A percentile compares a stretch with the other conserved stretches of the same genome.
Evolutionary conservation across 1,284 basidiomycete genomes (phyloP).

Genomic region (Takashimella tepidaria): DNA sequence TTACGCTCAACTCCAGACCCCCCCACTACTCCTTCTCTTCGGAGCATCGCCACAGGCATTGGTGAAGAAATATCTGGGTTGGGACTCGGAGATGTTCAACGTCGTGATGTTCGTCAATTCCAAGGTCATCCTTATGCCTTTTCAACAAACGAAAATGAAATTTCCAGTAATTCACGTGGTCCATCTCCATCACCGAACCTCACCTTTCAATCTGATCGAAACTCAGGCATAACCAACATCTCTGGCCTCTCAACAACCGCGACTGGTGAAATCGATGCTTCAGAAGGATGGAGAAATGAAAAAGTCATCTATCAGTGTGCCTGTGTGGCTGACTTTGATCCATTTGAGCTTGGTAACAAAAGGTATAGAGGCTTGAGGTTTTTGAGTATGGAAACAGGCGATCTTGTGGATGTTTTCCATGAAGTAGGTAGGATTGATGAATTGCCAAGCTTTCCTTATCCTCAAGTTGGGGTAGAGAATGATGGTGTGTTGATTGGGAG

Average conservation of each 20-base stretch:
- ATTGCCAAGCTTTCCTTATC: slow-evolving; percentile 43
- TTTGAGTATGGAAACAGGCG: slow-evolving; percentile 36
- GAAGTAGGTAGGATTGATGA: slow-evolving; percentile 48
- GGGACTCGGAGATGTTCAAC: slow-evolving; percentile 10
- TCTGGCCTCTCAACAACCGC: too few relatives aligned
- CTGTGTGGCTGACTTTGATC: slow-evolving; percentile 44
- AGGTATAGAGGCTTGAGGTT: slow-evolving; percentile 40
- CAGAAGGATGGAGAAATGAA: slow-evolving; percentile 38
- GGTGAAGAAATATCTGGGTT: background rate
- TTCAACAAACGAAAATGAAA: background rate
- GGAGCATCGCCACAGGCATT: background rate
- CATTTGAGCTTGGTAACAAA: slow-evolving; percentile 24
- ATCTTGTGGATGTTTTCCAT: slow-evolving; percentile 44
- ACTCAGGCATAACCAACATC: background rate
- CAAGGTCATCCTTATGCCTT: background rate
- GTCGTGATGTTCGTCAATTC: background rate
- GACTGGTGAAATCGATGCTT: slow-evolving; percentile 21
- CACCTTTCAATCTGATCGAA: background rate
- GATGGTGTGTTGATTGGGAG: slow-evolving; percentile 46
- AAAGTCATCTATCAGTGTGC: slow-evolving; percentile 42
- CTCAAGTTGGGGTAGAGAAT: slow-evolving; percentile 46
- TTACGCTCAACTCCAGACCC: background rate
- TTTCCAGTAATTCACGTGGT: background rate
- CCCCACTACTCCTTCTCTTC: background rate
- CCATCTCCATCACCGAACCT: background rate